Evolutionary conservation across 495 filamentous ascomycete genomes (phyloP), one percentile per base, ranked within the genome.

Genomic region (Trichodelitschia bisporula): DNA sequence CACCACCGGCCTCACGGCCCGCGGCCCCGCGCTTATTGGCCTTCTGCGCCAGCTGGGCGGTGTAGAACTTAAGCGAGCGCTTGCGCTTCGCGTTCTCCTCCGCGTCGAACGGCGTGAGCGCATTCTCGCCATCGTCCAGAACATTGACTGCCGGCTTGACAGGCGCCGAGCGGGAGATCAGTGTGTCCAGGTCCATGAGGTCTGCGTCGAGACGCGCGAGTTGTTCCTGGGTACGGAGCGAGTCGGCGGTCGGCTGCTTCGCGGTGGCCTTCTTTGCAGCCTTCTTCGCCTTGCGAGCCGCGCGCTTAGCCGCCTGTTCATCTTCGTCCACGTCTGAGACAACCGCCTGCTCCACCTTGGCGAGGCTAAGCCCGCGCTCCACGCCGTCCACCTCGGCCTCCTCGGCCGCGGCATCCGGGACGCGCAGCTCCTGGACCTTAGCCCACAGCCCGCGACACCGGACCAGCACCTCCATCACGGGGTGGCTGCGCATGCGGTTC

Each of bases 1-100:
- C 86, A 43, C 86, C 86, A 44, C 89, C 89, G 4, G 78, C 66
- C 26, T 84, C 73, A 30, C 70, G 65, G 31, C 77, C 77, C 15
- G 77, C 78, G n/a, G 58, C 68, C 3, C 59, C 70, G 19, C 86
- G 78, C 42, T 76, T 82, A 52, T 76, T 83, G 33, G 74, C 64
- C 50, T 91, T 92, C 45, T 91, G 82, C 17, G 77, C 72, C 33
- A 95, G 76, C 45, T 95, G 86, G 3, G 79, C 86, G 15, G 89
- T 92, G 61, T 97, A 93, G 55, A 97, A 97, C 32, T 77, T 71
- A 23, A 97, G 66, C 36, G 61, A 76, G 52, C 83, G 86, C 58
- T 82, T 90, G 41, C 73, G 71, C 29, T 61, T 57, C 2, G 69
- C 75, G 53, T 95, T 97, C 36, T 86, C 77, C 30, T 72, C 73